phyloP scores from a whole-genome alignment of 352 stramenopile species.

The Globisporangium polare region DNA sequence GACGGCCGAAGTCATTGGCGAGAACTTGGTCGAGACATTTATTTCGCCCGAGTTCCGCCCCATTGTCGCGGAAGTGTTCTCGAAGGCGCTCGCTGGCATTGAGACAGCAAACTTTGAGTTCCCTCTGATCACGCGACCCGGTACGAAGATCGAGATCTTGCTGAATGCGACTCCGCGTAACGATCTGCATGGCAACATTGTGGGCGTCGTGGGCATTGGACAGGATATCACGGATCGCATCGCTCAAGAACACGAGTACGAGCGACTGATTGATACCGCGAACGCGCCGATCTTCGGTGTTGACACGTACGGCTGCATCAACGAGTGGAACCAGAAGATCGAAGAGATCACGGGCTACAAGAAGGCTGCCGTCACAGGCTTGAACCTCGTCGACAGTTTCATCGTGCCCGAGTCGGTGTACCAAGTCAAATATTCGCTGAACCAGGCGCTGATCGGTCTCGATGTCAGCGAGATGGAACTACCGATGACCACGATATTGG shows the following conservation, averaged over 20 bases:
- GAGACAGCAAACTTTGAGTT: constrained; percentile 87
- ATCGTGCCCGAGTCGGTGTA: constrained; percentile 51
- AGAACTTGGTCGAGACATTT: constrained; percentile 89
- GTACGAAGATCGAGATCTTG: constrained; percentile 52
- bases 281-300: constrained; percentile 70
- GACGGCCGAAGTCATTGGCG: constrained; percentile 84
- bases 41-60: constrained; percentile 80
- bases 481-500: constrained; percentile 52
- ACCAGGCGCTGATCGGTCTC: constrained; percentile 62
- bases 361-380: constrained; percentile 47
- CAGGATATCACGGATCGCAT: constrained; percentile 83
- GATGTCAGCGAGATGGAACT: constrained; percentile 71
- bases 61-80: constrained; percentile 53
- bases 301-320: constrained; percentile 69
- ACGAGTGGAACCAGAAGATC: constrained; percentile 79
- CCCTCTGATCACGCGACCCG: constrained; percentile 53
- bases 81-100: constrained; percentile 47
- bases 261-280: constrained; percentile 53
- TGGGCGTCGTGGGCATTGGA: constrained; percentile 87
- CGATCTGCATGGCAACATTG: constrained; percentile 74
- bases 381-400: constrained; percentile 61
- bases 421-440: constrained; percentile 50
- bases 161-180: constrained; percentile 50
- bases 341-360: constrained; percentile 70
- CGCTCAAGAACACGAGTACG: constrained; percentile 63